A percentile compares a stretch with the other conserved stretches of the same genome.
Conservation (phyloP, 352 stramenopile species). For the Thraustochytrium sp. region DNA sequence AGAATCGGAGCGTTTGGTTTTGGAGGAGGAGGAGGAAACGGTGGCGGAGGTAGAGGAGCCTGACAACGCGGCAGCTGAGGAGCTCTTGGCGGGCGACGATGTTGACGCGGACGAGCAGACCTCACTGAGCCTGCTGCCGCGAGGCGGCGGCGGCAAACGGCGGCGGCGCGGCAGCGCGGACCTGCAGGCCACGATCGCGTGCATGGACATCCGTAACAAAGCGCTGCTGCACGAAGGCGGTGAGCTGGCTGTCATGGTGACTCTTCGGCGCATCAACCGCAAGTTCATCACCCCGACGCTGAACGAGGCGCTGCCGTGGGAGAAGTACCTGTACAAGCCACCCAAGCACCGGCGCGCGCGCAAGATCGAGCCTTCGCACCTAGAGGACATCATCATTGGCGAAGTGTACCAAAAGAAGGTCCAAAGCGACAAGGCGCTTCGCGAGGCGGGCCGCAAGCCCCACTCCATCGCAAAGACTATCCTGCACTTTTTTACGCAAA, state of each 20-base stretch:
- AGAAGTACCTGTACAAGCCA: conserved; percentile 33
- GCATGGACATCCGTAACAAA: background rate
- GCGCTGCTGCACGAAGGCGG: background rate
- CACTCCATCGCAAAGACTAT: conserved; percentile 24
- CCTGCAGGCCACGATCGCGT: no score
- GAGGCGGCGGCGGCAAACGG: no score
- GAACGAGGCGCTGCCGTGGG: conserved; percentile 1
- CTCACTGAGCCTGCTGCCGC: no score
- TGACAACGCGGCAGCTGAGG: no score
- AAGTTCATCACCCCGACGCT: background rate
- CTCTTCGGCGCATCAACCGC: background rate
- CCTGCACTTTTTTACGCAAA: conserved; percentile 43
- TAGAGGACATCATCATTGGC: conserved; percentile 26
- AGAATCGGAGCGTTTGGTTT: no score
- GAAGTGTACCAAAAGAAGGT: conserved; percentile 33
- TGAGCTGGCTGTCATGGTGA: background rate
- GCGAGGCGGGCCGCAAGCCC: background rate
- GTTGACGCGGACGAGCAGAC: no score
- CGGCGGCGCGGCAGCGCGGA: no score
- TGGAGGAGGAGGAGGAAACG: no score
- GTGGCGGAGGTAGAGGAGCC: no score
- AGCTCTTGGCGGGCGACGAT: no score
- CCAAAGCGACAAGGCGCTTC: background rate
- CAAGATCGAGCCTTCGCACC: conserved; percentile 20
- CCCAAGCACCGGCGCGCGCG: background rate